Evolutionary conservation across 2,329 filamentous ascomycete genomes (phyloP).

Genomic region (Neopestalotiopsis clavispora): DNA sequence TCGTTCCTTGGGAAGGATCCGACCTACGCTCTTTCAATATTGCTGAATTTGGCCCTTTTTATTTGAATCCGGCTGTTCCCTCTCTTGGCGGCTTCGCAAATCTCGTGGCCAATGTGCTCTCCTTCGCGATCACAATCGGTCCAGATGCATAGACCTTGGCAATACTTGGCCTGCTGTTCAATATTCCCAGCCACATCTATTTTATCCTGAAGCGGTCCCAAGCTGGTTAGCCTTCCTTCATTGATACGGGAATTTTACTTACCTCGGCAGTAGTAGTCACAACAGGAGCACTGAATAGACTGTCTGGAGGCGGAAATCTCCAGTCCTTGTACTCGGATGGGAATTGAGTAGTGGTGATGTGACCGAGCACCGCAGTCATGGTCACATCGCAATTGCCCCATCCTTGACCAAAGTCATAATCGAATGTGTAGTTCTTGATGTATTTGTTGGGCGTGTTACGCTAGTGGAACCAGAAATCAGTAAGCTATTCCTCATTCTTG

Average conservation of each 20-base stretch:
- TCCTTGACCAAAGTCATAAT: constrained; percentile 80
- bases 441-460: constrained; percentile 72
- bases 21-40: constrained; percentile 85
- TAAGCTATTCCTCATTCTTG: neutral
- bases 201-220: constrained; percentile 63
- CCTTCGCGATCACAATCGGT: constrained; percentile 98
- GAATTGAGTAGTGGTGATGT: constrained; percentile 84
- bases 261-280: constrained; percentile 71
- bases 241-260: constrained; percentile 26
- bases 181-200: constrained; percentile 85
- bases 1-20: neutral
- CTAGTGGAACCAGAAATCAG: constrained; percentile 46
- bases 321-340: constrained; percentile 75
- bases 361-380: constrained; percentile 93
- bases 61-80: constrained; percentile 77
- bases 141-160: constrained; percentile 90
- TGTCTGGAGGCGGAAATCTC: constrained; percentile 77
- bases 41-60: constrained; percentile 90
- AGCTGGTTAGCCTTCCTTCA: neutral
- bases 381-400: constrained; percentile 86
- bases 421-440: constrained; percentile 94
- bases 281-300: constrained; percentile 83
- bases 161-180: constrained; percentile 72
- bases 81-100: constrained; percentile 78
- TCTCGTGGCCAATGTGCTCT: constrained; percentile 93